These are phyloP conservation scores for Tulasnella sp. DNA, from an alignment of 768 basidiomycete genomes.

Conservation along the genomic window DNA sequence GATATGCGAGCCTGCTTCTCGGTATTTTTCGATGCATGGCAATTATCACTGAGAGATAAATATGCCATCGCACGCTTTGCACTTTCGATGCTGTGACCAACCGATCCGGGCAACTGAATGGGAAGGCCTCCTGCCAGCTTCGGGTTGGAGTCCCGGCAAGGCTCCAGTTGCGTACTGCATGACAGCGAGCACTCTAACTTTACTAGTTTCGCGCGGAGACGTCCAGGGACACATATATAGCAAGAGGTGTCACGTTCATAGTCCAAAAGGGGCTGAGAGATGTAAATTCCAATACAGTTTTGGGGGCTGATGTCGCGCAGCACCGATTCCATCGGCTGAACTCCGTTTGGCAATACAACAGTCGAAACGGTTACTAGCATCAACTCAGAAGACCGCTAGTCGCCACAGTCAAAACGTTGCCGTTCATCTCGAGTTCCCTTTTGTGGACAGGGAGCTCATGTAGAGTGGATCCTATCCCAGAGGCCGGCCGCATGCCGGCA, in stretches of 20 bases:
- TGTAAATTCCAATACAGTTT: not conserved
- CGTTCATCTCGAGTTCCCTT: slow-evolving; percentile 1
- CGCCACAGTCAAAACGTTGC: not conserved
- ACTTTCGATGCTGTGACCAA: not conserved
- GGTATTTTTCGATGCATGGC: not conserved
- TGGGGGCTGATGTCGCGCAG: not conserved
- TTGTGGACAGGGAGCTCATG: not conserved
- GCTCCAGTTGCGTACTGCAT: not conserved
- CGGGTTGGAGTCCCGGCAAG: not conserved
- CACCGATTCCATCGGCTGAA: not conserved
- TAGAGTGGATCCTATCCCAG: not conserved
- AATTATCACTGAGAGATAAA: not conserved
- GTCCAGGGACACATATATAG: not conserved
- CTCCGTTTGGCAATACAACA: not conserved
- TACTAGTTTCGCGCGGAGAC: too few species aligned
- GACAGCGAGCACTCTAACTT: not conserved
- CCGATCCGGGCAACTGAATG: not conserved
- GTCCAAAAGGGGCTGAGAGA: not conserved
- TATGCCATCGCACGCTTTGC: not conserved
- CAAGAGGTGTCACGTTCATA: not conserved
- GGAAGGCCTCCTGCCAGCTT: not conserved
- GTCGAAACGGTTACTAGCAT: not conserved
- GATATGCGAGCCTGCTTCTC: not conserved
- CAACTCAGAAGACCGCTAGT: not conserved
- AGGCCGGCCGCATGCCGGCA: not conserved